A percentile compares a stretch with the other conserved stretches of the same genome.
Evolutionary conservation across 2,329 filamentous ascomycete genomes (phyloP).

Genomic region (Paecilomyces formosus): DNA sequence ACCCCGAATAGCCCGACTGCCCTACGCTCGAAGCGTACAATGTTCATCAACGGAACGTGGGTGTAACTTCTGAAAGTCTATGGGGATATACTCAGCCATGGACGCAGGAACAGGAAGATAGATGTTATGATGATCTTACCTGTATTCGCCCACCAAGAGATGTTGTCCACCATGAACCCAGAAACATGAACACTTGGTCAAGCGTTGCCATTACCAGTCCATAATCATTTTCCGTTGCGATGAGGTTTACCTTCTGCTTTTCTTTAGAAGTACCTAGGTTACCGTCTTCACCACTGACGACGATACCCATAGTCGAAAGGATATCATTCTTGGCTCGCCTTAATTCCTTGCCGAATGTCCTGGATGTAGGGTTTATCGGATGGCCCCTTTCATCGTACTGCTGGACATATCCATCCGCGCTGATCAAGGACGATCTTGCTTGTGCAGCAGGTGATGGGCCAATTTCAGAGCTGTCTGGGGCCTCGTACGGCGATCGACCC

Average conservation of each 20-base stretch:
- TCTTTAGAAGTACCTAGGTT: slow-evolving; percentile 27
- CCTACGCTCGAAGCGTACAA: slow-evolving; percentile 29
- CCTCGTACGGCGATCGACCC: slow-evolving; percentile 41
- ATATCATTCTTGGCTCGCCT: slow-evolving; percentile 45
- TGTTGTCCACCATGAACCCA: slow-evolving; percentile 36
- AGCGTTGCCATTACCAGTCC: slow-evolving; percentile 34
- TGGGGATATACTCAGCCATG: neutral
- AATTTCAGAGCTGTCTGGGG: slow-evolving; percentile 23
- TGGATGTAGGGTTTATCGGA: slow-evolving; percentile 38
- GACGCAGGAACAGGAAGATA: slow-evolving; percentile 1
- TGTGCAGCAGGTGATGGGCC: slow-evolving; percentile 13
- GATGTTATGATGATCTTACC: slow-evolving; percentile 16
- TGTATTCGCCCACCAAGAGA: slow-evolving; percentile 31
- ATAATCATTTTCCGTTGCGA: slow-evolving; percentile 36
- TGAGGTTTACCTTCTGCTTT: slow-evolving; percentile 28
- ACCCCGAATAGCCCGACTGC: slow-evolving; percentile 27
- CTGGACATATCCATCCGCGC: slow-evolving; percentile 38
- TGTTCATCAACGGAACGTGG: slow-evolving; percentile 25
- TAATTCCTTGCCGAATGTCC: slow-evolving; percentile 30
- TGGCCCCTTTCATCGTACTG: slow-evolving; percentile 42
- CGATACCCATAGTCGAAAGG: slow-evolving; percentile 42
- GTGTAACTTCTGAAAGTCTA: slow-evolving; percentile 34
- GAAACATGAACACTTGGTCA: slow-evolving; percentile 33
- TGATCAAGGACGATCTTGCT: slow-evolving; percentile 17
- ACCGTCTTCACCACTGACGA: slow-evolving; percentile 35